Evolutionary conservation across 2,329 filamentous ascomycete genomes (phyloP).

Genomic region (Metarhizium sp.): DNA sequence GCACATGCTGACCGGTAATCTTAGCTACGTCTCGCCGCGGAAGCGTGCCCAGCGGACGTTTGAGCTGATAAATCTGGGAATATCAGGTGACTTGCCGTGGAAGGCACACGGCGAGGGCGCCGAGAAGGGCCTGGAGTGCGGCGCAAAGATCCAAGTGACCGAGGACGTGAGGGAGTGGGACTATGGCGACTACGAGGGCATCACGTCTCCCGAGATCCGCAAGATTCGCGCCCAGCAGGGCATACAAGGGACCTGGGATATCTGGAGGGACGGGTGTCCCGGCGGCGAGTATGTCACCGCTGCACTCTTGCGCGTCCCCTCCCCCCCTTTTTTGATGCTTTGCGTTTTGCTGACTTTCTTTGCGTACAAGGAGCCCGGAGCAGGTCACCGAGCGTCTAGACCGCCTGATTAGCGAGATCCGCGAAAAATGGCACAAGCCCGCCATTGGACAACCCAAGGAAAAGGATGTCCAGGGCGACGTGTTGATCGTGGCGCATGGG

Average conservation of each 20-base stretch:
- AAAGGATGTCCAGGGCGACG: constrained; percentile 25
- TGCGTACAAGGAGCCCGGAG: constrained; percentile 48
- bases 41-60: constrained; percentile 81
- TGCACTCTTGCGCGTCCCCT: background rate
- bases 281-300: constrained; percentile 62
- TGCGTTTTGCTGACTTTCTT: background rate
- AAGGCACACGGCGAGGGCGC: constrained; percentile 30
- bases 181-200: constrained; percentile 79
- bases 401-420: constrained; percentile 64
- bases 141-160: constrained; percentile 56
- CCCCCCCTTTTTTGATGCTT: background rate
- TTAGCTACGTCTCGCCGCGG: constrained; percentile 76
- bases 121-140: constrained; percentile 35
- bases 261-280: constrained; percentile 82
- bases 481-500: constrained; percentile 71
- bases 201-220: constrained; percentile 62
- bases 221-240: constrained; percentile 47
- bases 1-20: background rate
- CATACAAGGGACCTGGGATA: constrained; percentile 59
- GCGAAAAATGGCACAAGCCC: constrained; percentile 52
- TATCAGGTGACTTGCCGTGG: constrained; percentile 64
- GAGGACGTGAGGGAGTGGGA: constrained; percentile 77
- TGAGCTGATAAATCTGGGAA: constrained; percentile 71
- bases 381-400: constrained; percentile 69
- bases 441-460: constrained; percentile 46